phyloP scores from a whole-genome alignment of 805 yeast genomes.

The Starmerella apicola region DNA sequence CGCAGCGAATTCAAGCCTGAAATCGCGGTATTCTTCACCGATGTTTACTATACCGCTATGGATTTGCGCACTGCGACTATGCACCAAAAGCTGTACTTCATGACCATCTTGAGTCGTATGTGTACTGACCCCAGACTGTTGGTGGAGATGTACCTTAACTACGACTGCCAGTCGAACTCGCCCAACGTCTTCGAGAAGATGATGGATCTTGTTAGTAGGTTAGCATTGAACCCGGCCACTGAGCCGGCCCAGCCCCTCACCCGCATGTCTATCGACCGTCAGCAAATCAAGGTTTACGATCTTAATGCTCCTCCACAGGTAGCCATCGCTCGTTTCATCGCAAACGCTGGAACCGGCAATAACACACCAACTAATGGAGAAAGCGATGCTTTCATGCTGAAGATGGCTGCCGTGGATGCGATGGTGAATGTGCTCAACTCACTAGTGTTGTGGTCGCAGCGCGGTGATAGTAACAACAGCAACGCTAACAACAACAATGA shows the following conservation, averaged over 20 bases:
- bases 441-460: constrained; percentile 75
- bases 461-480: constrained; percentile 28
- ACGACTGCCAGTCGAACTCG: constrained; percentile 73
- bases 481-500: background rate
- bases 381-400: constrained; percentile 74
- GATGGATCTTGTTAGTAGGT: constrained; percentile 60
- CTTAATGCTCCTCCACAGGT: constrained; percentile 61
- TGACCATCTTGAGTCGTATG: constrained; percentile 66
- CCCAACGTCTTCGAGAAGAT: constrained; percentile 76
- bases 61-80: constrained; percentile 84
- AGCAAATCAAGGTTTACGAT: constrained; percentile 44
- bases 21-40: constrained; percentile 84
- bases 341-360: constrained; percentile 19
- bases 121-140: constrained; percentile 82
- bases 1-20: constrained; percentile 84
- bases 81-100: constrained; percentile 81
- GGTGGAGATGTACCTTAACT: constrained; percentile 85
- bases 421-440: constrained; percentile 74
- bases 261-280: constrained; percentile 34
- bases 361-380: constrained; percentile 19
- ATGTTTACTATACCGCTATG: constrained; percentile 85
- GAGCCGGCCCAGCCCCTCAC: constrained; percentile 56
- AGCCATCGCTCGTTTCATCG: constrained; percentile 52
- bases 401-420: constrained; percentile 67
- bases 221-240: constrained; percentile 59